Conservation (phyloP, 805 yeast genomes). For the Wickerhamiella lipophila region DNA sequence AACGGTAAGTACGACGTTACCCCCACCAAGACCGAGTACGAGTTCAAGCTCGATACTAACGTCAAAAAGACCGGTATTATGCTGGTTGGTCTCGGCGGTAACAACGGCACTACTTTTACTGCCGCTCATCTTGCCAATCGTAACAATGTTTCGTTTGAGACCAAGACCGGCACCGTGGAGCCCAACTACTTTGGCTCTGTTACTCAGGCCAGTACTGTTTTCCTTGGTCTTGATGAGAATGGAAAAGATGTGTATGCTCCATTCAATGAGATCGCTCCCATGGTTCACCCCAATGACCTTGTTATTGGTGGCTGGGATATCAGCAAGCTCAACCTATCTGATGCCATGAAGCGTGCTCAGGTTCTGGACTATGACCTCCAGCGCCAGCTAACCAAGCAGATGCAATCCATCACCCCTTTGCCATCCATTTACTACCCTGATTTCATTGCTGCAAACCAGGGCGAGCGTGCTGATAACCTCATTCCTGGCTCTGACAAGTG, state of each 20-base stretch:
- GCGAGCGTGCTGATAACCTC: slow-evolving; percentile 80
- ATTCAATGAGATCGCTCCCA: slow-evolving; percentile 76
- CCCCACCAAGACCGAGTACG: slow-evolving; percentile 60
- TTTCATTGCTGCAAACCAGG: slow-evolving; percentile 90
- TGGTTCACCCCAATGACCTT: slow-evolving; percentile 81
- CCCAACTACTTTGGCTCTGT: slow-evolving; percentile 90
- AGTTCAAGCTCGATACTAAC: slow-evolving; percentile 71
- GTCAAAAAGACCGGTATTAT: slow-evolving; percentile 78
- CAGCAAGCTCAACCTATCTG: slow-evolving; percentile 51
- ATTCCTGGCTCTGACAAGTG: slow-evolving; percentile 64
- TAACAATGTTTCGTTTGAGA: slow-evolving; percentile 61
- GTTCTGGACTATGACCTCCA: slow-evolving; percentile 81
- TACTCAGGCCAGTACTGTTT: slow-evolving; percentile 82
- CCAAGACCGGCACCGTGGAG: slow-evolving; percentile 61
- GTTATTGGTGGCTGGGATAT: slow-evolving; percentile 94
- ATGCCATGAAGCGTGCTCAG: slow-evolving; percentile 73
- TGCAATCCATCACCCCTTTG: slow-evolving; percentile 55
- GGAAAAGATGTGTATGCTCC: slow-evolving; percentile 90
- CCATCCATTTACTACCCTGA: slow-evolving; percentile 90
- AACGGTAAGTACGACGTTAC: slow-evolving; percentile 49
- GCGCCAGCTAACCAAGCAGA: slow-evolving; percentile 51
- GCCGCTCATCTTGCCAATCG: slow-evolving; percentile 80
- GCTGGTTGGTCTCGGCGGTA: slow-evolving; percentile 93
- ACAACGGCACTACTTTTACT: slow-evolving; percentile 85
- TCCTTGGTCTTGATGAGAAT: slow-evolving; percentile 68